Percentiles rank a stretch among this genome's conserved stretches.
These are phyloP conservation scores for Corylus heterophylla DNA, from an alignment of 306 rosid genomes.

Conservation along the genomic window DNA sequence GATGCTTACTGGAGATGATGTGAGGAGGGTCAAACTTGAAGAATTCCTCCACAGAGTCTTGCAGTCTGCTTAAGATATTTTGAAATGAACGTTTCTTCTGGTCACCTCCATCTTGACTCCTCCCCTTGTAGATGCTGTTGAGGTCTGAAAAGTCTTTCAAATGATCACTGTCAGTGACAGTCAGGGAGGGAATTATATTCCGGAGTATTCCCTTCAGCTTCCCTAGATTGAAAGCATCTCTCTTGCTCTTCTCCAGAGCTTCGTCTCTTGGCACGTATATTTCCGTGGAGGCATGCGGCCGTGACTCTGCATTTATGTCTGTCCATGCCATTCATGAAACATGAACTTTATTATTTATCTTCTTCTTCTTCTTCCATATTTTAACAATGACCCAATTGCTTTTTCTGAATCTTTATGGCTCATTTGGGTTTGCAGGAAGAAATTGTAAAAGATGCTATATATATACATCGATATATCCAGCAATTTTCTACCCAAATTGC, in stretches of 20 bases:
- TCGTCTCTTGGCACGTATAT: slow-evolving; percentile 21
- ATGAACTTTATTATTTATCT: not conserved
- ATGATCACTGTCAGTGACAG: not conserved
- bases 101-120: not conserved
- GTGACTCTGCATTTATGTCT: slow-evolving; percentile 9
- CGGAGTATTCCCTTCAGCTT: slow-evolving; percentile 10
- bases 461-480: no score
- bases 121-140: not conserved
- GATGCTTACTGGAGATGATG: not conserved
- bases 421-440: no score
- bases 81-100: not conserved
- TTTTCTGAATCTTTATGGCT: no score
- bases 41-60: not conserved
- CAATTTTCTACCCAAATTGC: no score
- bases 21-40: slow-evolving; percentile 11
- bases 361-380: not conserved
- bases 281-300: not conserved
- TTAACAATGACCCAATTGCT: no score
- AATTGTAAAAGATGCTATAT: no score
- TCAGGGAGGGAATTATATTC: slow-evolving; percentile 4
- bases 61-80: not conserved
- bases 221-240: slow-evolving; percentile 15
- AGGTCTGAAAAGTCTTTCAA: not conserved
- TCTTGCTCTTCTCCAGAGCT: slow-evolving; percentile 19
- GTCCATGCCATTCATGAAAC: not conserved